Base-by-base conservation (phyloP, 495 filamentous ascomycete species). In the Penicillium antarcticum region DNA sequence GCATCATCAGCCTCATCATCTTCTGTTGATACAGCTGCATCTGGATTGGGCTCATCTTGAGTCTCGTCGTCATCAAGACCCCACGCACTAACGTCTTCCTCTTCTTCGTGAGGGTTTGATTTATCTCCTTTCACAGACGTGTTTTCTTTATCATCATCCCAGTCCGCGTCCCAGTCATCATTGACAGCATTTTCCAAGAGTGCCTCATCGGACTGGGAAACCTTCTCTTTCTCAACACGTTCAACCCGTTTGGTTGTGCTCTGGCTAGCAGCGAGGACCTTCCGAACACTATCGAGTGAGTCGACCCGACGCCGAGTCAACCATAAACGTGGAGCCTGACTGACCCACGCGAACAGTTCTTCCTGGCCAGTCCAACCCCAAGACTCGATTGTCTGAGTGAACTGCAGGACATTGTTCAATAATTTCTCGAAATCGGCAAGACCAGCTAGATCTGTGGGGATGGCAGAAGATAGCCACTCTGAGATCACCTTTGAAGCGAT, bases 241-340 rank as follows among this genome's bases (percentile, higher is more conserved):
- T 97, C 91, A 2, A 92, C 91, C 35, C 74, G 71, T 53, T 80
- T 84, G 3, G 82, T 77, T 23, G 73, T 66, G 29, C 82, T 79
- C 34, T 89, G 72, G 6, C 87, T 88, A 24, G 73, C 65, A 42
- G 83, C 73, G 23, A 95, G 72, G 19, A 87, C 79, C 44, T 75
- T 80, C 41, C 92, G 82, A 5, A 94, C 82, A 17, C 77, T 75
- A 55, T 90, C 84, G 29, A 99, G 72, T 3, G 87, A 84, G 35
- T 79, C 78, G 55, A 94, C 90, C 49, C 85, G 85, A 50, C 88
- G 84, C 62, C 88, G 91, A n/a, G 83, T 80, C 17, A 97, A 75
- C 94, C 94, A 98, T 11, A 91, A 79, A 18, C 80, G 80, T 5
- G 92, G 87, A 6, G 86, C 87, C 42, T 83, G 82, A 26, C 86